phyloP scores from a whole-genome alignment of 495 filamentous ascomycete species.

The Gamarada debralockiae region DNA sequence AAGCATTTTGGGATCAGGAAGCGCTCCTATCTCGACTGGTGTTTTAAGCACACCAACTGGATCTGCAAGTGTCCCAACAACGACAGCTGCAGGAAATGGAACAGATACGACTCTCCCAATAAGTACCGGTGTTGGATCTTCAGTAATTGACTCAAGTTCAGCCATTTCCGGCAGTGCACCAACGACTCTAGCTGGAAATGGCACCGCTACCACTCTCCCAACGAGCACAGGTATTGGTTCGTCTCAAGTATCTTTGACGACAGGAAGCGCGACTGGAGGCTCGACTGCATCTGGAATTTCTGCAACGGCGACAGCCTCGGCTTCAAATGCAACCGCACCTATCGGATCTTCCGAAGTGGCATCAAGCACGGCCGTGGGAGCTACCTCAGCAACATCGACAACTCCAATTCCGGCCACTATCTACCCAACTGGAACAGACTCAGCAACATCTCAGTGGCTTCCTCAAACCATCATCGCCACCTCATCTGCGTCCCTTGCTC shows the following conservation, averaged over 20 bases:
- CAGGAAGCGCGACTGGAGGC: too few species aligned
- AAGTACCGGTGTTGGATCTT: background rate
- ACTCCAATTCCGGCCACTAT: slow-evolving; percentile 14
- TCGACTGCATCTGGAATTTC: background rate
- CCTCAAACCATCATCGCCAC: slow-evolving; percentile 24
- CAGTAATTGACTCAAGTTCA: background rate
- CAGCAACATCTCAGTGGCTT: slow-evolving; percentile 22
- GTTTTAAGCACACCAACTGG: slow-evolving; percentile 7
- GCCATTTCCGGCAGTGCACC: slow-evolving; percentile 21
- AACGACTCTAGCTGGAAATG: too few species aligned
- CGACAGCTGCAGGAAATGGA: background rate
- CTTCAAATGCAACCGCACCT: background rate
- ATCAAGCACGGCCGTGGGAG: background rate
- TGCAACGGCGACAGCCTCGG: background rate
- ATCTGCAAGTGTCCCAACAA: background rate
- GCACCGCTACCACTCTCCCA: too few species aligned
- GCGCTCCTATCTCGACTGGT: slow-evolving; percentile 1
- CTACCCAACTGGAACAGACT: slow-evolving; percentile 20
- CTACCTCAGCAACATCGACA: slow-evolving; percentile 4
- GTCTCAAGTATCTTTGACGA: too few species aligned
- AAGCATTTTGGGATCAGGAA: slow-evolving; percentile 8
- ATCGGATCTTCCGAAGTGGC: background rate
- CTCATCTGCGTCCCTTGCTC: slow-evolving; percentile 16
- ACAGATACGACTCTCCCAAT: too few species aligned
- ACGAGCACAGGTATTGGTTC: too few species aligned